Evolutionary conservation across 139 green algal species (phyloP), one percentile per base, ranked within the genome.

Genomic region (Nannochloris sp.): DNA sequence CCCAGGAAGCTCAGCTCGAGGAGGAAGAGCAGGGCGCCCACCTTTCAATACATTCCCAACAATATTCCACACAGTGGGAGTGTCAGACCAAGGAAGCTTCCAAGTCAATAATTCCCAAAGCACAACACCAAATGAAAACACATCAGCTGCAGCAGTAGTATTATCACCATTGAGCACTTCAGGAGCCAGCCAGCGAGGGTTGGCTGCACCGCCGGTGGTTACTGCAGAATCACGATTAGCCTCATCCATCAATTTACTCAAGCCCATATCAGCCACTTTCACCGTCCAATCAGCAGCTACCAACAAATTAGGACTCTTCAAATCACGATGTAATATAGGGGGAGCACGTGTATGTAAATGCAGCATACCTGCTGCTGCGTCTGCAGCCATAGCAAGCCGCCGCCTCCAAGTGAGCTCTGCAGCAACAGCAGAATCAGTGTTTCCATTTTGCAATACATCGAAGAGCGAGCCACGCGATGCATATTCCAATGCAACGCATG

Each of bases 271-370:
- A 46, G 42, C 47, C 31, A 86, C 58, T 38, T 76, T 73, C 15
- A 87, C 82, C 2, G 25, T 60, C 68, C 72, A 88, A 31, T 81
- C 60, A 24, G 68, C 67, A 23, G 74, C 83, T 14, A 90, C 68
- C 8, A 90, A 64, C 13, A 76, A 30, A 44, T 80, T 76, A 10
- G 73, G 81, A 5, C 46, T 75, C 61, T 86, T 88, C 38, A 96
- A 77, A 74, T 96, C 90, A 14, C 88, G 75, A 54, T 96, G 90
- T n/a, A 95, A 77, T 23, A 96, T 84, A 23, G 81, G 71, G 6
- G 88, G 88, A 31, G 46, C 74, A 60, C 82, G 83, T 19, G 63
- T 81, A 76, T 96, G 90, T 65, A 96, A 79, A 68, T 95, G 95
- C 35, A 83, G 64, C 82, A 92, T 91, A 55, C 81, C 83, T 14